phyloP scores from a whole-genome alignment of 108 stramenopile species.

The Pseudonitzschia multistriata region DNA sequence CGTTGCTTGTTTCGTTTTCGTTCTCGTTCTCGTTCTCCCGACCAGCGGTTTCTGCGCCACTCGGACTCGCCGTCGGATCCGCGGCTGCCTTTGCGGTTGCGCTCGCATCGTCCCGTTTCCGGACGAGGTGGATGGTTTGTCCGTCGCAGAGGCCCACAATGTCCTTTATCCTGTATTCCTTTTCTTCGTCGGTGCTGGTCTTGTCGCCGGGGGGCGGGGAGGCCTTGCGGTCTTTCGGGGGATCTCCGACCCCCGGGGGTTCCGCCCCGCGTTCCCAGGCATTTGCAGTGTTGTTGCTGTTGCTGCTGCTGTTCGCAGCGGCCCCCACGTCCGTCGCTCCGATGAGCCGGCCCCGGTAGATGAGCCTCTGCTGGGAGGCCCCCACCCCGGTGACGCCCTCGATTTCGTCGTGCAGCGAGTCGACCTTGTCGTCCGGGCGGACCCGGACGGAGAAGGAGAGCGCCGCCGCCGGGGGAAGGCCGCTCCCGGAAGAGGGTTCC shows the following conservation, averaged over 20 bases:
- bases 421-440: conserved; percentile 60
- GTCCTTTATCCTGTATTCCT: conserved; percentile 52
- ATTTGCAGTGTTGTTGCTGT: background rate
- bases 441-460: conserved; percentile 55
- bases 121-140: conserved; percentile 87
- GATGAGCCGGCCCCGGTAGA: conserved; percentile 83
- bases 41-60: background rate
- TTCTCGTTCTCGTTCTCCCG: background rate
- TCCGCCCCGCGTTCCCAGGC: background rate
- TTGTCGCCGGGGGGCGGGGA: background rate
- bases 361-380: conserved; percentile 67
- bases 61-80: too few relatives aligned
- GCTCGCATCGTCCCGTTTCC: conserved; percentile 31
- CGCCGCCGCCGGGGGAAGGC: too few relatives aligned
- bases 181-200: background rate
- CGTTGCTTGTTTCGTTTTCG: background rate
- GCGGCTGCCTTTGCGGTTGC: background rate
- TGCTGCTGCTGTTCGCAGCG: conserved; percentile 5
- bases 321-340: conserved; percentile 9
- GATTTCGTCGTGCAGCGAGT: conserved; percentile 50
- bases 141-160: conserved; percentile 76
- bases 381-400: conserved; percentile 68
- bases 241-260: background rate
- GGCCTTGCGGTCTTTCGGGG: background rate
- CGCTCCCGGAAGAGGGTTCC: background rate